Percentiles rank a stretch among this genome's conserved stretches.
Conservation (phyloP, 1,284 basidiomycete species). For the Trametes sp. region DNA sequence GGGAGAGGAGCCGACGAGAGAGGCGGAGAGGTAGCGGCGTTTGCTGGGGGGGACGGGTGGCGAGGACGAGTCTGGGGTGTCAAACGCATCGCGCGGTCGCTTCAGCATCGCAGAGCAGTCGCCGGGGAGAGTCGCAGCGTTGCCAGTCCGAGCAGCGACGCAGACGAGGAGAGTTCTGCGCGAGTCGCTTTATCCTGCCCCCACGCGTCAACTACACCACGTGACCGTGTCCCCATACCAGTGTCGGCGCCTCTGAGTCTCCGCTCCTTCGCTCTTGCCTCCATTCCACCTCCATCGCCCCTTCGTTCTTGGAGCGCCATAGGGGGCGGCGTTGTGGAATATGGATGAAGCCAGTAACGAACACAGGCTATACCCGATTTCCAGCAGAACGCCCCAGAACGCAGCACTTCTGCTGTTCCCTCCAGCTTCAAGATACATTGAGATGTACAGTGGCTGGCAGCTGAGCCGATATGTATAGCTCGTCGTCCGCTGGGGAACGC, state of each 20-base stretch:
- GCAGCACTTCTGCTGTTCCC: no score
- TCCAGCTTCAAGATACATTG: no score
- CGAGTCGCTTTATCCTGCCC: constrained; percentile 14
- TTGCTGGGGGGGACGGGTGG: constrained; percentile 32
- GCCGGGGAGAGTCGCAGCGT: not conserved
- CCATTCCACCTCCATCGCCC: not conserved
- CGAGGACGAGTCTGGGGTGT: constrained; percentile 31
- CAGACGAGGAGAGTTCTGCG: not conserved
- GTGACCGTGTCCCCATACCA: constrained; percentile 24
- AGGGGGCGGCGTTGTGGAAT: no score
- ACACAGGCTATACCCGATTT: no score
- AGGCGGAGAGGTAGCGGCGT: constrained; percentile 29
- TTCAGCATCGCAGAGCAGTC: constrained; percentile 1
- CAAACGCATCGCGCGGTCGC: constrained; percentile 31
- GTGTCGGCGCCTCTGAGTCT: not conserved
- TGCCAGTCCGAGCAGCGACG: no score
- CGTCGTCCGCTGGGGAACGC: no score
- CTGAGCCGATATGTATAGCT: no score
- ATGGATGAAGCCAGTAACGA: no score
- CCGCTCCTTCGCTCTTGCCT: not conserved
- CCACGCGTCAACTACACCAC: constrained; percentile 19
- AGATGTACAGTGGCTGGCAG: no score
- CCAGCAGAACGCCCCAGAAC: no score
- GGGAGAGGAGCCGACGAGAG: constrained; percentile 23
- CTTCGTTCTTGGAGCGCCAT: no score